Base-by-base conservation (phyloP, 768 basidiomycete species). In the Pisolithus microcarpus region DNA sequence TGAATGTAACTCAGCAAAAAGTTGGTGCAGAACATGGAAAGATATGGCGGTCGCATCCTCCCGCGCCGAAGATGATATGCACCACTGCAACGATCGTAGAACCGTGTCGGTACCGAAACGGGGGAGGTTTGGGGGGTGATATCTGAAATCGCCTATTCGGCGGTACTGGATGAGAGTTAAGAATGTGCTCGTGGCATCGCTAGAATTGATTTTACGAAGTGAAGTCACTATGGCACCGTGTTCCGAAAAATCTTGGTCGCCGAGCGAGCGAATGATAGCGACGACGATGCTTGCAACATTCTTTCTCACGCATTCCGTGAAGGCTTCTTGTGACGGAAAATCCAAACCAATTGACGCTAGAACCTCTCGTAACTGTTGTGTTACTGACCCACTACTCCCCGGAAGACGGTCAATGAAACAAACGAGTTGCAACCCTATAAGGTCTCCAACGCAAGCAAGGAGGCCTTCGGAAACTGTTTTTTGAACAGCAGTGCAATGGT, bases 11-110 rank as follows among this genome's bases (percentile, higher is more conserved):
- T 76, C 74, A 5, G 82, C 75, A 55, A 94, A 81, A 13, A 95
- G 73, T 46, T 80, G 77, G 52, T 86, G 84, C 24, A 91, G 64
- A 49, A 89, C 77, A 53, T 93, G 90, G 63, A 89, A 93, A 5
- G 82, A 80, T 45, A 80, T 80, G 10, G 85, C 78, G n/a, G 70
- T 68, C 23, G 66, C 68, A 38, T 78, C 70, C 18, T 75, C 72
- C 13, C 69, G 64, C 4, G 72, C 64, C 6, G 74, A 64, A 18
- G 69, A 67, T 9, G 60, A 60, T 19, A 65, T 68, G 50, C 91
- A 73, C 85, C 87, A 91, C 5, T 68, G 57, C 49, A 92, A 59
- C 8, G 84, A 75, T 11, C 65, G 69, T 15, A 89, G 63, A 51
- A 88, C 64, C 16, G 72, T 72, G 6, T 57, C 51, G 1, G 83